Conservation (phyloP, 306 rosid genomes). For the Cicer chorassanicum region DNA sequence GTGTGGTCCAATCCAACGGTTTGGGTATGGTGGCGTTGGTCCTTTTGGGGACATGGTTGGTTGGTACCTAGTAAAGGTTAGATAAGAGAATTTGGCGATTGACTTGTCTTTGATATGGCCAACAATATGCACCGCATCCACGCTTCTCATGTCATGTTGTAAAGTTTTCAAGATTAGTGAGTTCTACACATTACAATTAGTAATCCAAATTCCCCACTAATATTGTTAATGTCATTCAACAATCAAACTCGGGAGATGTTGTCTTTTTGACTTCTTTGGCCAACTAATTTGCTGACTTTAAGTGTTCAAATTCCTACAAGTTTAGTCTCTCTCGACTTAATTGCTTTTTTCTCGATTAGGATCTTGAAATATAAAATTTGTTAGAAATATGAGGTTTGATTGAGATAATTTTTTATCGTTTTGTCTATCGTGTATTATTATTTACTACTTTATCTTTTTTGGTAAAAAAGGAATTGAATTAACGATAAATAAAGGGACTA, state of each 20-base stretch:
- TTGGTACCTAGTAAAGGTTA: constrained; percentile 7
- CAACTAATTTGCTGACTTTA: neutral
- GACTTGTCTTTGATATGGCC: constrained; percentile 41
- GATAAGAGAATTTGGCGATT: constrained; percentile 37
- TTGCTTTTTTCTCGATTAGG: neutral
- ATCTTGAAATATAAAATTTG: too few species aligned
- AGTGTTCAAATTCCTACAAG: neutral
- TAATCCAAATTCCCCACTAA: neutral
- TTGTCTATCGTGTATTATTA: too few species aligned
- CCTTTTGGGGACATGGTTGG: neutral
- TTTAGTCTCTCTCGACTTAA: neutral
- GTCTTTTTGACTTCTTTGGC: neutral
- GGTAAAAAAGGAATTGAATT: too few species aligned
- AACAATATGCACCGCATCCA: constrained; percentile 10
- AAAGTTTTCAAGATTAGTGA: neutral
- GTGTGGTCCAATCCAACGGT: constrained; percentile 26
- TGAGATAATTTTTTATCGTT: too few species aligned
- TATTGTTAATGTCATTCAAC: neutral
- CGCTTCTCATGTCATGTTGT: neutral
- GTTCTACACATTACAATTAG: neutral
- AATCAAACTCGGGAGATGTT: neutral
- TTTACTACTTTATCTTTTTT: too few species aligned
- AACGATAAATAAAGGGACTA: too few species aligned
- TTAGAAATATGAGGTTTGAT: too few species aligned
- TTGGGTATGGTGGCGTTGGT: constrained; percentile 31